Base-by-base conservation (phyloP, 108 stramenopile genomes). In the Phaeodactylum tricornutum region DNA sequence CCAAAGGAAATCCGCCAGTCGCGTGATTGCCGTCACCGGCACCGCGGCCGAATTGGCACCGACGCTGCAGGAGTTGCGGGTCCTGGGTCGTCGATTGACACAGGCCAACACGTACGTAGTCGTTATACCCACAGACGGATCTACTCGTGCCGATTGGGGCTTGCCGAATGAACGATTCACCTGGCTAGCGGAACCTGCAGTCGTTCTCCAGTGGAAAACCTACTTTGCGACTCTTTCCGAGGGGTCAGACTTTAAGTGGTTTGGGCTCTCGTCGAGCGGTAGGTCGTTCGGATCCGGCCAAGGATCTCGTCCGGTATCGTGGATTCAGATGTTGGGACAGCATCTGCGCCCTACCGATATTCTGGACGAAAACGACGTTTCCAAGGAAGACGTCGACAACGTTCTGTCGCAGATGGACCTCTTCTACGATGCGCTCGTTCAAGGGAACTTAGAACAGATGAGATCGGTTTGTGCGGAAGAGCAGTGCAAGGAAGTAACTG, bases 241-340 rank as follows among this genome's bases (percentile, higher is more conserved):
- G 21, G 62, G 62, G 1, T 12, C 53, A 17, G 36, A 72, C 1
- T 66, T 87, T 46, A 68, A 66, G 21, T 87, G 85, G 85, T 87
- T 87, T 61, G 85, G 78, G 22, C 68, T 87, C 32, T 81, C 71
- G 39, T 70, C 72, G 28, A 72, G 64, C 21, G 85, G 85, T 25
- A 35, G 79, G 51, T 78, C 79, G 1, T 77, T 82, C 56, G 81
- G 78, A 37, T 87, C 85, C 4, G 85, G 85, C 20, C 23, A 59
- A 24, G 73, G 66, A 6, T 69, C 77, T 16, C 35, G 67, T 30
- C 78, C 78, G 4, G n/a, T n/a, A n/a, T 34, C 51, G 42, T 55
- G 76, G 32, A 8, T 87, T 17, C 75, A 87, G 42, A 31, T 87
- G 8, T 47, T 87, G 47, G 85, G 85, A 28, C 79, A 75, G 55